Conservation (phyloP, 2,329 filamentous ascomycete genomes). For the Mycogone perniciosa region DNA sequence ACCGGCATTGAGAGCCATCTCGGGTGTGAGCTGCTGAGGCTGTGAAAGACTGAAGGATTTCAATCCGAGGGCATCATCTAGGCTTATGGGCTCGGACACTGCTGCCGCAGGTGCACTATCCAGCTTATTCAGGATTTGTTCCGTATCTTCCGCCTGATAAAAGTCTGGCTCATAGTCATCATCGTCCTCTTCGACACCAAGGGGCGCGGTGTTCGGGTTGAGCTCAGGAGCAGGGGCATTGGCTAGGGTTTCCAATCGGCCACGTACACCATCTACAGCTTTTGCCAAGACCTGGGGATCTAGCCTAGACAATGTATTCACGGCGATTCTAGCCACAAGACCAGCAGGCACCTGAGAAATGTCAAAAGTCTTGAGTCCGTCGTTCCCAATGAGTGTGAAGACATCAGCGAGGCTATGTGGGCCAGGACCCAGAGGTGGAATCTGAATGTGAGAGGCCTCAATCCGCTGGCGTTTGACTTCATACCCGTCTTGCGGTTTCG, state of each 20-base stretch:
- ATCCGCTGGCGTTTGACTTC: conserved; percentile 82
- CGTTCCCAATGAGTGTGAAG: conserved; percentile 73
- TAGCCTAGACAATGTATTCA: conserved; percentile 67
- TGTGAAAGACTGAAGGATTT: conserved; percentile 75
- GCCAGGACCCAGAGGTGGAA: conserved; percentile 67
- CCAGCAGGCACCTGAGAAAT: conserved; percentile 71
- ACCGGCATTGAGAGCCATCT: conserved; percentile 67
- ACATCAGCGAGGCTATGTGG: conserved; percentile 75
- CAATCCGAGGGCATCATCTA: conserved; percentile 50
- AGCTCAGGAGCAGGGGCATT: conserved; percentile 39
- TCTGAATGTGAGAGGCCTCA: conserved; percentile 39
- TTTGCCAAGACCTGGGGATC: conserved; percentile 62
- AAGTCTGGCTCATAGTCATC: conserved; percentile 86
- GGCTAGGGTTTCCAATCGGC: conserved; percentile 41
- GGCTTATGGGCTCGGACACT: conserved; percentile 15
- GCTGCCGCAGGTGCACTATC: conserved; percentile 58
- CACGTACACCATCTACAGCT: conserved; percentile 61
- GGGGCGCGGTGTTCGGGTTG: conserved; percentile 52
- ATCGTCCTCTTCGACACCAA: conserved; percentile 73
- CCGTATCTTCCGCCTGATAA: conserved; percentile 66
- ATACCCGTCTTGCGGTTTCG: conserved; percentile 63
- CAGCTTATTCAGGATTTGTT: conserved; percentile 71
- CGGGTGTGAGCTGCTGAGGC: conserved; percentile 64
- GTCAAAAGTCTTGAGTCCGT: conserved; percentile 71
- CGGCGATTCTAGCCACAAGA: conserved; percentile 73